Percentiles rank a stretch among this genome's conserved stretches.
These are phyloP conservation scores for Phytopythium montanum DNA, from an alignment of 352 stramenopile genomes.

Conservation along the genomic window DNA sequence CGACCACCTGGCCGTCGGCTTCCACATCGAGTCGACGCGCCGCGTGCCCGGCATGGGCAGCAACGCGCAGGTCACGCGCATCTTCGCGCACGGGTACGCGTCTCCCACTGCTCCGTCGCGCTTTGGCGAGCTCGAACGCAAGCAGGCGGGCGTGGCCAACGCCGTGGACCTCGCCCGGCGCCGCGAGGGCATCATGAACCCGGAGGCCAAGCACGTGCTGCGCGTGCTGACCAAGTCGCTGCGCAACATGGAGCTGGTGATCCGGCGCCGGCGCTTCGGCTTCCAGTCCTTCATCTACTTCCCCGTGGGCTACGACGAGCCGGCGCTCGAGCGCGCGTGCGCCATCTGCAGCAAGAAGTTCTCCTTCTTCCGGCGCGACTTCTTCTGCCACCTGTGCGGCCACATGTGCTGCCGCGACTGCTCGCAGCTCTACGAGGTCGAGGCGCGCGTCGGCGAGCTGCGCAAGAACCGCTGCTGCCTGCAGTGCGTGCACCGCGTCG, in stretches of 20 bases:
- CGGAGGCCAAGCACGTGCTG: conserved; percentile 43
- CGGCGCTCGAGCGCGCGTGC: conserved; percentile 24
- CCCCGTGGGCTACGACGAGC: conserved; percentile 23
- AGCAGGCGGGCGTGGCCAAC: conserved; percentile 11
- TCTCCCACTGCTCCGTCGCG: conserved; percentile 30
- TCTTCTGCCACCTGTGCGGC: conserved; percentile 53
- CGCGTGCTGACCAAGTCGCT: conserved; percentile 43
- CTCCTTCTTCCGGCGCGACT: conserved; percentile 40
- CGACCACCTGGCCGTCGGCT: conserved; percentile 48
- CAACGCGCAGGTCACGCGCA: conserved; percentile 35
- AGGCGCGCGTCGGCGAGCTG: conserved; percentile 32
- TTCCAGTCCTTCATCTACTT: conserved; percentile 63
- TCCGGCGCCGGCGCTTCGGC: conserved; percentile 48
- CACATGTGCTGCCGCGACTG: conserved; percentile 41
- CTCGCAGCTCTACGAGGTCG: conserved; percentile 45
- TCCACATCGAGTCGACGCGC: conserved; percentile 40
- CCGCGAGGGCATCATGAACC: conserved; percentile 43
- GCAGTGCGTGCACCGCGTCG: conserved; percentile 39
- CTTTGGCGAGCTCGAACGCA: conserved; percentile 20
- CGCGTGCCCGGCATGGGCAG: conserved; percentile 20
- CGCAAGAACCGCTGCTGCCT: conserved; percentile 41
- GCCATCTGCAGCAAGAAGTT: conserved; percentile 44
- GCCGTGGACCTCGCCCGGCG: conserved; percentile 21
- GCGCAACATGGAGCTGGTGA: conserved; percentile 37
- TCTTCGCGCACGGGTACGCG: conserved; percentile 57